phyloP scores from a whole-genome alignment of 805 yeast species.

The Kregervanrija fluxuum region DNA sequence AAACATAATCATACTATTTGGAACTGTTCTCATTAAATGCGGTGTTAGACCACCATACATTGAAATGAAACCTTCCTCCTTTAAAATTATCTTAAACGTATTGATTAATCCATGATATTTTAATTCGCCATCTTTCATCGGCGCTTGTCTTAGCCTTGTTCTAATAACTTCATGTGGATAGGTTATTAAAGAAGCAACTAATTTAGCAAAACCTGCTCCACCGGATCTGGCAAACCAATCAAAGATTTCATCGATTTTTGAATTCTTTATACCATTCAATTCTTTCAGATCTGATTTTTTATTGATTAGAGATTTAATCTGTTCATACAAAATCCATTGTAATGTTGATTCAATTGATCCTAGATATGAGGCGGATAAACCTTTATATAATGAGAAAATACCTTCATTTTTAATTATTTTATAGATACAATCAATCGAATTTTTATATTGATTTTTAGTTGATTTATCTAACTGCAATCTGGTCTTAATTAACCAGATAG shows the following conservation, averaged over 20 bases:
- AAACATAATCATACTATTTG: conserved; percentile 96
- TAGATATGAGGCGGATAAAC: conserved; percentile 88
- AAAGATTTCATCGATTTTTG: conserved; percentile 52
- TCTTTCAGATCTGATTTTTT: conserved; percentile 37
- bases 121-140: conserved; percentile 56
- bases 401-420: conserved; percentile 76
- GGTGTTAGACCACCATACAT: conserved; percentile 98
- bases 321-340: conserved; percentile 96
- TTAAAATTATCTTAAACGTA: conserved; percentile 76
- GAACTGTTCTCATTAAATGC: conserved; percentile 92
- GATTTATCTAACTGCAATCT: conserved; percentile 86
- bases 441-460: conserved; percentile 54
- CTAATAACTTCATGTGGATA: conserved; percentile 97
- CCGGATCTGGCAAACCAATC: conserved; percentile 97
- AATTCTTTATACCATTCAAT: conserved; percentile 31
- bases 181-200: conserved; percentile 84
- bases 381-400: conserved; percentile 69
- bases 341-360: conserved; percentile 90
- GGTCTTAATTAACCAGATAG: conserved; percentile 95
- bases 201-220: conserved; percentile 94
- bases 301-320: conserved; percentile 69
- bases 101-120: conserved; percentile 88
- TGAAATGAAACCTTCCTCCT: conserved; percentile 87
- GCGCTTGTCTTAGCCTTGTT: conserved; percentile 93
- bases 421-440: conserved; percentile 76